Conservation (phyloP, 2,329 filamentous ascomycete genomes). For the Lasiodiplodia citricola region DNA sequence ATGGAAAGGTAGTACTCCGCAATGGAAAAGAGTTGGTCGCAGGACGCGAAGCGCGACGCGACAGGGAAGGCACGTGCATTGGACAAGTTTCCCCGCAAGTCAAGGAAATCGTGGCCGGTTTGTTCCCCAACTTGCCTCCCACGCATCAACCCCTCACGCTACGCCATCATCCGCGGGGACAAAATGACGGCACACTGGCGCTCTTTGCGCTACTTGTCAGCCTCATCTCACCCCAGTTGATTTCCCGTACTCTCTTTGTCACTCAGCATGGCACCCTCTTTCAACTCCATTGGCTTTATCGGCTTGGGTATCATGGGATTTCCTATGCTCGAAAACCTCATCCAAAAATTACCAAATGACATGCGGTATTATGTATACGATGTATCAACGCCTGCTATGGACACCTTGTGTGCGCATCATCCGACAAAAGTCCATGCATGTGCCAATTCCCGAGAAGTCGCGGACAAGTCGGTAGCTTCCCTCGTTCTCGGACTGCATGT, state of each 20-base stretch:
- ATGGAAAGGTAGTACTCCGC: not conserved
- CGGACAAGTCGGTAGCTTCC: conserved; percentile 54
- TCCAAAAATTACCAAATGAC: conserved; percentile 51
- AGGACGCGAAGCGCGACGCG: not conserved
- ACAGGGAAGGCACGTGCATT: not conserved
- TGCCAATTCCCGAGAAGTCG: conserved; percentile 54
- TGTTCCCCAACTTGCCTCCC: conserved; percentile 5
- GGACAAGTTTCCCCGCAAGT: not conserved
- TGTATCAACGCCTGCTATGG: conserved; percentile 50
- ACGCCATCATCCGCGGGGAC: not conserved
- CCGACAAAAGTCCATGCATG: conserved; percentile 46
- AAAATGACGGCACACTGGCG: not conserved
- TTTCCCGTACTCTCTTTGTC: not conserved
- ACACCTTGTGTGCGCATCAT: conserved; percentile 47
- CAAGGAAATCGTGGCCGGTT: not conserved
- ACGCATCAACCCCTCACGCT: conserved; percentile 6
- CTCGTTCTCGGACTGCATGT: not conserved
- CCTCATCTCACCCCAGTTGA: conserved; percentile 1
- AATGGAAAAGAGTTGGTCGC: not conserved
- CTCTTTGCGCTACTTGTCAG: not conserved
- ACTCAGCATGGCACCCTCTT: not conserved
- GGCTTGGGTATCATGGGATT: conserved; percentile 62
- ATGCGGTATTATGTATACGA: conserved; percentile 57
- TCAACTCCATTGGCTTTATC: conserved; percentile 54
- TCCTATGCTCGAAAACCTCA: conserved; percentile 59